Conservation (phyloP, 176 grass and related monocot species). For the Zea mays region DNA sequence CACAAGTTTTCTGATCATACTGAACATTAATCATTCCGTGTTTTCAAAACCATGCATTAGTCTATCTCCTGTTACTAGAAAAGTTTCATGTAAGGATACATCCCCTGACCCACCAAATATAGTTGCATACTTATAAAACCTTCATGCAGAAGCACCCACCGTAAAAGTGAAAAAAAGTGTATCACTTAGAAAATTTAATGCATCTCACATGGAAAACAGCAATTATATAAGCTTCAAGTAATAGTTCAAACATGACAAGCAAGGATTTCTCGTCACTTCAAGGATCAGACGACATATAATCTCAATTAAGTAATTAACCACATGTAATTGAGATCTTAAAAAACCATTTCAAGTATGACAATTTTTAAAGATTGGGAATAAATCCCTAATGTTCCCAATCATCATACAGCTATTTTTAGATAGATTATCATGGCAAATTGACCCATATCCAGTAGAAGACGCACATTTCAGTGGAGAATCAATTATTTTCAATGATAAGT, state of each 20-base stretch:
- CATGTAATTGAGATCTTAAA: conserved; percentile 10
- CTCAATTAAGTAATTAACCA: background rate
- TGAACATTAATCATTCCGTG: background rate
- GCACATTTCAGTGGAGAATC: background rate
- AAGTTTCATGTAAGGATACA: conserved; percentile 6
- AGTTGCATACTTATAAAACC: background rate
- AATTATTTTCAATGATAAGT: background rate
- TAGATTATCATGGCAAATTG: background rate
- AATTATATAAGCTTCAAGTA: conserved; percentile 6
- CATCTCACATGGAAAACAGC: background rate
- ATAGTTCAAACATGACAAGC: conserved; percentile 13
- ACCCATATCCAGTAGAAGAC: background rate
- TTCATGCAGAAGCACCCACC: background rate
- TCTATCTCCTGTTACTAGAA: background rate
- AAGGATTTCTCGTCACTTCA: conserved; percentile 11
- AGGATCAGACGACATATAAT: background rate
- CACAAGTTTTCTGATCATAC: conserved; percentile 16
- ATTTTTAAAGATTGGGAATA: background rate
- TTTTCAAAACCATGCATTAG: background rate
- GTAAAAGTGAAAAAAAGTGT: background rate
- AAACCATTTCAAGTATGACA: background rate
- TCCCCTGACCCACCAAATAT: conserved; percentile 2
- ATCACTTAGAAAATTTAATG: background rate
- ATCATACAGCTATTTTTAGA: conserved; percentile 20
- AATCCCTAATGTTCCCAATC: conserved; percentile 7